Evolutionary conservation across 2,329 filamentous ascomycete genomes (phyloP).

Genomic region (Neofusicoccum sp.): DNA sequence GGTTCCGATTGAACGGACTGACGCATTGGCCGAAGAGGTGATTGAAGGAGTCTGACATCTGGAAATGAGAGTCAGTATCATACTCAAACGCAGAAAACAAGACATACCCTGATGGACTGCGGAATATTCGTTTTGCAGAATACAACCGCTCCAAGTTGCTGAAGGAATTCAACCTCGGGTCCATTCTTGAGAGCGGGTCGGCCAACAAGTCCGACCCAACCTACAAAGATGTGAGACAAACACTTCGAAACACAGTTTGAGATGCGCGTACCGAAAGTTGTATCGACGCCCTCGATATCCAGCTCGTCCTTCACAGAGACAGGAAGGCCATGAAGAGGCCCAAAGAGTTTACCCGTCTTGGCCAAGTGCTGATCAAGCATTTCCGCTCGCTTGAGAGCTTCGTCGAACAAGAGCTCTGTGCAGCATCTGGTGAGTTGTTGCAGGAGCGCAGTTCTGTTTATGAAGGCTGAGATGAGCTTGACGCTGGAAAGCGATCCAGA

Average conservation of each 20-base stretch:
- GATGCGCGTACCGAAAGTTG: slow-evolving; percentile 57
- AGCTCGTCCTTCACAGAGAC: slow-evolving; percentile 52
- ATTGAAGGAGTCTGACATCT: slow-evolving; percentile 46
- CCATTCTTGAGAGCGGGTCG: slow-evolving; percentile 23
- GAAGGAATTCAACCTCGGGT: slow-evolving; percentile 34
- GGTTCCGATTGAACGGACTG: slow-evolving; percentile 53
- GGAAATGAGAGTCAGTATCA: slow-evolving; percentile 25
- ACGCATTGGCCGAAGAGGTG: slow-evolving; percentile 53
- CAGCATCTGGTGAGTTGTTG: slow-evolving; percentile 54
- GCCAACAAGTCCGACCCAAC: slow-evolving; percentile 50
- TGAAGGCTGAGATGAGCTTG: slow-evolving; percentile 54
- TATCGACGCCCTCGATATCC: slow-evolving; percentile 48
- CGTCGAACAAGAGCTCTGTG: slow-evolving; percentile 48
- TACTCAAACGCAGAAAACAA: slow-evolving; percentile 40
- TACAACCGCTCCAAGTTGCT: slow-evolving; percentile 48
- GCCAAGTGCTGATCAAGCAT: slow-evolving; percentile 41
- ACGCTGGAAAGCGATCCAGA: slow-evolving; percentile 27
- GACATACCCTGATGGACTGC: slow-evolving; percentile 52
- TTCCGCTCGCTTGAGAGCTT: slow-evolving; percentile 43
- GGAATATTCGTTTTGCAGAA: slow-evolving; percentile 55
- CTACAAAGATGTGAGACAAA: slow-evolving; percentile 52
- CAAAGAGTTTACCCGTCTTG: slow-evolving; percentile 37
- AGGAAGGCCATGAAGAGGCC: slow-evolving; percentile 48
- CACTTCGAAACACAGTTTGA: neutral
- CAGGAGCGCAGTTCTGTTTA: slow-evolving; percentile 53